Percentiles rank a stretch among this genome's conserved stretches.
Conservation (phyloP, 768 basidiomycete species). For the Tubosaeta brunneosetosa region DNA sequence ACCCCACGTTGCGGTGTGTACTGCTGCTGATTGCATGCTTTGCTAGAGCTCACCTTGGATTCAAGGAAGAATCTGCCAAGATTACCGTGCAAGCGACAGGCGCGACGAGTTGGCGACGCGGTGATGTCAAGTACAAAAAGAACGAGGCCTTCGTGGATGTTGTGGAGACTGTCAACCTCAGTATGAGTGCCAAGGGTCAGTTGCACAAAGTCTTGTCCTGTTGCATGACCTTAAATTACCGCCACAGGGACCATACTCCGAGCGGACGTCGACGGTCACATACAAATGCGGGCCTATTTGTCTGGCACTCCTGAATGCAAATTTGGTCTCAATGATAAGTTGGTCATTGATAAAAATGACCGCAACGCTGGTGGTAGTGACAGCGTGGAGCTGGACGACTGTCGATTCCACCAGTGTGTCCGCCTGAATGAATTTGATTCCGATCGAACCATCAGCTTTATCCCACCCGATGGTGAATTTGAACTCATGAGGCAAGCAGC, state of each 20-base stretch:
- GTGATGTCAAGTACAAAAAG: conserved; percentile 98
- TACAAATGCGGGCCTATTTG: conserved; percentile 96
- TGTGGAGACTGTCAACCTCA: conserved; percentile 91
- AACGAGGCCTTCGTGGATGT: conserved; percentile 99
- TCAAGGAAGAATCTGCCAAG: conserved; percentile 92
- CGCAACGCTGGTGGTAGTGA: conserved; percentile 50
- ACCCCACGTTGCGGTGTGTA: conserved; percentile 72
- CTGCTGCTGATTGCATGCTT: not conserved
- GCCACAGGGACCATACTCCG: conserved; percentile 76
- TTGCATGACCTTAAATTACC: not conserved
- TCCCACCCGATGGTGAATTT: conserved; percentile 98
- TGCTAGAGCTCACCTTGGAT: conserved; percentile 1
- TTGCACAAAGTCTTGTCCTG: not conserved
- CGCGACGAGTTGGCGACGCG: conserved; percentile 90
- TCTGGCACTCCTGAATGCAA: conserved; percentile 98
- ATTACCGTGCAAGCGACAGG: conserved; percentile 98
- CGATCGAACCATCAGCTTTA: conserved; percentile 90
- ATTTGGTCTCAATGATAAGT: conserved; percentile 97
- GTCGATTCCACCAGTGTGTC: conserved; percentile 98
- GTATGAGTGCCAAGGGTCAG: conserved; percentile 91
- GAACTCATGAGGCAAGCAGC: conserved; percentile 85
- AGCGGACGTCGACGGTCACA: conserved; percentile 97
- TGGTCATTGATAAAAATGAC: conserved; percentile 85
- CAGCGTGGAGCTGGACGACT: conserved; percentile 95
- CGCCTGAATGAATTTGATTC: conserved; percentile 93